Evolutionary conservation across 371 early-diverging fungal genomes (phyloP).

Genomic region (Mortierella sp.): DNA sequence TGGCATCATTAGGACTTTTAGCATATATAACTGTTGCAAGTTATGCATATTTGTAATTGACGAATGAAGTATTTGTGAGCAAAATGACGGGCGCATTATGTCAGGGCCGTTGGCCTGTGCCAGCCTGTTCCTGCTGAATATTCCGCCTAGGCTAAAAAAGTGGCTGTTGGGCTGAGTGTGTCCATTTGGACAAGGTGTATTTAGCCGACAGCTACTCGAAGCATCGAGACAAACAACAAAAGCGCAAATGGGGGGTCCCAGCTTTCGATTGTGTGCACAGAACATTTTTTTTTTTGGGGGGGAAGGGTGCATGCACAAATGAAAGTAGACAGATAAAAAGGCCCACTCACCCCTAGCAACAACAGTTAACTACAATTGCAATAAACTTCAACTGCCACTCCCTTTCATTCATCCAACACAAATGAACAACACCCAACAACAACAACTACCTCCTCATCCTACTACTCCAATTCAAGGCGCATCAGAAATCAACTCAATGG

Average conservation of each 20-base stretch:
- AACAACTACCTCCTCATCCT: neutral
- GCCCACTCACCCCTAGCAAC: neutral
- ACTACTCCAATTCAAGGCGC: neutral
- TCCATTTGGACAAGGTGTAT: neutral
- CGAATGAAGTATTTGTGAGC: too few species aligned
- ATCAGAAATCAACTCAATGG: neutral
- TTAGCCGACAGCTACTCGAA: too few species aligned
- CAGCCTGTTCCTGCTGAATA: neutral
- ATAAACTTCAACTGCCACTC: neutral
- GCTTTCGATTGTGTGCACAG: too few species aligned
- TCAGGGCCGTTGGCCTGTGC: conserved; percentile 2
- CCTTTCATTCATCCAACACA: conserved; percentile 5
- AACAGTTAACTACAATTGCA: too few species aligned
- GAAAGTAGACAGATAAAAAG: too few species aligned
- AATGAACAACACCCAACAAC: neutral
- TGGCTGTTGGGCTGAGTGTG: conserved; percentile 5
- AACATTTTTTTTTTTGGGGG: too few species aligned
- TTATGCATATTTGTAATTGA: neutral
- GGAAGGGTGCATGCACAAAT: too few species aligned
- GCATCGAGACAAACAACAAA: too few species aligned
- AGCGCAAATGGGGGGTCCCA: too few species aligned
- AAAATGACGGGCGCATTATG: neutral
- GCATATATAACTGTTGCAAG: neutral
- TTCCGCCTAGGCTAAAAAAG: too few species aligned
- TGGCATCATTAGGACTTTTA: neutral